Conservation (phyloP, 2,329 filamentous ascomycete species). For the Chrysosporium keratinophilum region DNA sequence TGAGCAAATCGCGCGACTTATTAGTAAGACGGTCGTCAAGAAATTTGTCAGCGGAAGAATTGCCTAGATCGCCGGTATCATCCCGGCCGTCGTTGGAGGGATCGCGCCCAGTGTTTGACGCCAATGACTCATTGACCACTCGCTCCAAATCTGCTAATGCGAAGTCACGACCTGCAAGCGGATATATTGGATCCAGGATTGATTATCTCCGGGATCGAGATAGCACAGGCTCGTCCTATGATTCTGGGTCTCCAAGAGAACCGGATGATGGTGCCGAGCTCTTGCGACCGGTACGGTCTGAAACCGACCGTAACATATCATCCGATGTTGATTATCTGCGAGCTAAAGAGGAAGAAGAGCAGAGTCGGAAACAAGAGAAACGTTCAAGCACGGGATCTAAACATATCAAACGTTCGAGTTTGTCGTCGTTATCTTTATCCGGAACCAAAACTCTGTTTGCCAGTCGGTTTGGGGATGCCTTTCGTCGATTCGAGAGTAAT, state of each 20-base stretch:
- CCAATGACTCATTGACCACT: constrained; percentile 44
- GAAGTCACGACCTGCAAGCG: constrained; percentile 66
- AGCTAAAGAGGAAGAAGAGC: constrained; percentile 57
- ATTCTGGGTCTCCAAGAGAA: constrained; percentile 22
- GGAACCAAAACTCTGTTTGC: constrained; percentile 73
- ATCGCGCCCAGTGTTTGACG: constrained; percentile 54
- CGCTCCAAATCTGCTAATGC: constrained; percentile 55
- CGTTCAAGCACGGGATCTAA: constrained; percentile 49
- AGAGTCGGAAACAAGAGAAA: constrained; percentile 46
- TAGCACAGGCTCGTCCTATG: constrained; percentile 37
- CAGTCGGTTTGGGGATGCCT: constrained; percentile 85
- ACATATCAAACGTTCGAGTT: constrained; percentile 61
- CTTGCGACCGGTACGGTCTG: constrained; percentile 28
- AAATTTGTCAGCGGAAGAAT: constrained; percentile 41
- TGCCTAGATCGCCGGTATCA: constrained; percentile 46
- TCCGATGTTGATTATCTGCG: constrained; percentile 78
- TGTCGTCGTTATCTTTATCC: constrained; percentile 57
- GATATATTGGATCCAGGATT: constrained; percentile 70
- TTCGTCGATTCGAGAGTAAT: constrained; percentile 71
- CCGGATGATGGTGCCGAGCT: constrained; percentile 29
- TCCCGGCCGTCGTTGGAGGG: constrained; percentile 62
- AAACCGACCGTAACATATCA: constrained; percentile 47
- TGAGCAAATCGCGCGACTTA: constrained; percentile 9
- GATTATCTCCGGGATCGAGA: constrained; percentile 76
- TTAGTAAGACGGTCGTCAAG: constrained; percentile 26